Conservation (phyloP, 1,284 basidiomycete genomes). For the Ganoderma sinense region DNA sequence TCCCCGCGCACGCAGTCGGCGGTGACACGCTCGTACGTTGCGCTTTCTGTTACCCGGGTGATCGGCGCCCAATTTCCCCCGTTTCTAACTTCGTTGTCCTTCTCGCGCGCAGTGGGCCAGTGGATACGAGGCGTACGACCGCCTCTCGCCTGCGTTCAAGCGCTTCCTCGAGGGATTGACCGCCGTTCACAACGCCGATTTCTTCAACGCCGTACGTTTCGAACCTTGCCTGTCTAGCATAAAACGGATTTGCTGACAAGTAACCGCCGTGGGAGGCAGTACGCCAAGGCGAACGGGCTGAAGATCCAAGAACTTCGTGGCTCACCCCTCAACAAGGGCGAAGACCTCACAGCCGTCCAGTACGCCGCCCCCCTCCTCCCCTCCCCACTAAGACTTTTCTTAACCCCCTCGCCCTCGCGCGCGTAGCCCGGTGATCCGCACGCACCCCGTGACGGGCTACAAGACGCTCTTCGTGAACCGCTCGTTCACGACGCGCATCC, state of each 20-base stretch:
- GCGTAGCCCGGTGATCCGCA: constrained; percentile 53
- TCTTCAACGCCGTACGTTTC: constrained; percentile 45
- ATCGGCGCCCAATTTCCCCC: not conserved
- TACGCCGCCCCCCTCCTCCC: constrained; percentile 47
- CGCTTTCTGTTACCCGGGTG: not conserved
- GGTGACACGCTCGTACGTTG: constrained; percentile 44
- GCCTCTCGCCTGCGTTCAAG: constrained; percentile 62
- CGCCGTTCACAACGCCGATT: constrained; percentile 62
- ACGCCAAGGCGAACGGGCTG: constrained; percentile 18
- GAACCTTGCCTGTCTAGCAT: not conserved
- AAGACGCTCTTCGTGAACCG: constrained; percentile 72
- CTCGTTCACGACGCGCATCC: constrained; percentile 70
- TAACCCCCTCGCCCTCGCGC: constrained; percentile 2
- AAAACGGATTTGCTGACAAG: no score
- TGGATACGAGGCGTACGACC: constrained; percentile 71
- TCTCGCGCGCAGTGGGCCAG: constrained; percentile 44
- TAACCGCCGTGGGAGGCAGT: not conserved
- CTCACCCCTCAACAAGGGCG: constrained; percentile 47
- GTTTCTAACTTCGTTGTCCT: not conserved
- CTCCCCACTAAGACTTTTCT: not conserved
- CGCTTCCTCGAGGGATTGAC: constrained; percentile 67
- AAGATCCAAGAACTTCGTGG: constrained; percentile 22
- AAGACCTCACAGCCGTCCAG: constrained; percentile 62
- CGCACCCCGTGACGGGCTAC: constrained; percentile 72
- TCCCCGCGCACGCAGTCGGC: constrained; percentile 28